Evolutionary conservation across 139 green algal species (phyloP), one percentile per base, ranked within the genome.

Genomic region (Volvox reticuliferus): DNA sequence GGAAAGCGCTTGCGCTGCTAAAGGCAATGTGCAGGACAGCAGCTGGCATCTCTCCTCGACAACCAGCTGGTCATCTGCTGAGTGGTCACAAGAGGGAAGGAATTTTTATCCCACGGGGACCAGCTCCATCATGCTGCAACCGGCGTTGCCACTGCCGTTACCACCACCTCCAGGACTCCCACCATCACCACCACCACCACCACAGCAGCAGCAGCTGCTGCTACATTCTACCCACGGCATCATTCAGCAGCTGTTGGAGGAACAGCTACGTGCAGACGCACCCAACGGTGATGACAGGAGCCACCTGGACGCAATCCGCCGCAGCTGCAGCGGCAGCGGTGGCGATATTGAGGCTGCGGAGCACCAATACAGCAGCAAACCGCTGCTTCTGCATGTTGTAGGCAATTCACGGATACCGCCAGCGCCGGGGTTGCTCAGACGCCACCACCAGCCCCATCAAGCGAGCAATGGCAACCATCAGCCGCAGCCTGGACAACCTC

Each of bases 191-290:
- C 68, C 22, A n/a, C 68, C 68, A 76, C 24, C 68, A 76, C 24
- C 19, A 50, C 79, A 84, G 79, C 77, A 62, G 77, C 77, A 82
- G n/a, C 77, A 82, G 77, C 32, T 63, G 32, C 17, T 36, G 73
- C 1, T 61, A 5, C 76, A 5, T 5, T 13, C 33, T 3, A 9
- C 44, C 5, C 44, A 55, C 44, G 44, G 44, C 44, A 55, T 55
- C 44, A 55, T 55, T 55, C 44, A 55, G 44, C 44, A 55, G 44
- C 44, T 55, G 44, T 9, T 55, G 44, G 44, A 55, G 44, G 9
- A 55, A 55, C 44, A 55, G 44, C 44, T 55, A 14, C 44, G 44
- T 55, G 44, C 44, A 55, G 44, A 55, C 44, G 44, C 44, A 55
- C 44, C 44, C 26, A 80, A 36, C 24, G 35, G 73, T 17, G 20